Conservation (phyloP, 108 stramenopile genomes). For the Skeletonema grethae region DNA sequence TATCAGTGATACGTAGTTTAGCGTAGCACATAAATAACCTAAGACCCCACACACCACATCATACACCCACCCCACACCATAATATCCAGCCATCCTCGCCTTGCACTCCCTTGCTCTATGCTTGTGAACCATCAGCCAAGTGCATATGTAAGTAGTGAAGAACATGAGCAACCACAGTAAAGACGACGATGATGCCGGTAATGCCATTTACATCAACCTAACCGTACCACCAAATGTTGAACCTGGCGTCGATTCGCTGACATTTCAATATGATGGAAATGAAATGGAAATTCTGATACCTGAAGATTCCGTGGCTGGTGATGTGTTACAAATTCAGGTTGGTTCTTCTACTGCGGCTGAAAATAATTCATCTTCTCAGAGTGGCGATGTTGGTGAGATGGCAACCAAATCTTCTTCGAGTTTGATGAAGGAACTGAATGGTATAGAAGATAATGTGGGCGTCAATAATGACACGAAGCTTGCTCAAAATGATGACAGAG, state of each 20-base stretch:
- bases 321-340: slow-evolving; percentile 70
- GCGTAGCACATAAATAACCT: no score
- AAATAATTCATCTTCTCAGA: background rate
- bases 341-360: slow-evolving; percentile 3
- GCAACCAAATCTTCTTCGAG: background rate
- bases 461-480: slow-evolving; percentile 5
- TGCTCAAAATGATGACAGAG: background rate
- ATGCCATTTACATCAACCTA: slow-evolving; percentile 41
- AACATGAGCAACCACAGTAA: background rate
- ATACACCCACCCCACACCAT: no score
- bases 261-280: slow-evolving; percentile 55
- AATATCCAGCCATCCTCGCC: no score
- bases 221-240: slow-evolving; percentile 62
- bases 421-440: slow-evolving; percentile 28
- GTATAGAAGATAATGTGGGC: slow-evolving; percentile 7
- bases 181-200: slow-evolving; percentile 4
- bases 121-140: no score
- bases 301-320: slow-evolving; percentile 49
- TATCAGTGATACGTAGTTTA: no score
- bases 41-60: no score
- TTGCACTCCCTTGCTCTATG: no score
- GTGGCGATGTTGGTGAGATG: slow-evolving; percentile 8
- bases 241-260: slow-evolving; percentile 62
- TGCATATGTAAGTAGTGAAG: background rate
- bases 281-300: slow-evolving; percentile 65